Conservation (phyloP, 768 basidiomycete species). For the Trametes coccinea region DNA sequence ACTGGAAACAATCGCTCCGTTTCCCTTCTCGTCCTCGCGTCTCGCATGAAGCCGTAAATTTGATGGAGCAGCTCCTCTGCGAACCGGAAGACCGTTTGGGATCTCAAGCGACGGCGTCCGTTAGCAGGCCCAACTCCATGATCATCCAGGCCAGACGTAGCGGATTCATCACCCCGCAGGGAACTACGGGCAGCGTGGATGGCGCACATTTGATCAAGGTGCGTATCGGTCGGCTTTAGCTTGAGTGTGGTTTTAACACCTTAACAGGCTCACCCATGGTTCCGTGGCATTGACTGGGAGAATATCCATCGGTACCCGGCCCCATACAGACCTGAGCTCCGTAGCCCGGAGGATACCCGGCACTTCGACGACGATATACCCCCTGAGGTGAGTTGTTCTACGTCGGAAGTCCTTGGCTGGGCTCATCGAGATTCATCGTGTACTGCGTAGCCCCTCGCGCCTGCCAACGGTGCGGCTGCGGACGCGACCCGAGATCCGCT, state of each 20-base stretch:
- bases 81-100: slow-evolving; percentile 95
- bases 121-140: slow-evolving; percentile 75
- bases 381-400: slow-evolving; percentile 60
- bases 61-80: slow-evolving; percentile 89
- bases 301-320: slow-evolving; percentile 82
- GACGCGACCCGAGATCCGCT: slow-evolving; percentile 90
- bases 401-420: not conserved
- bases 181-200: slow-evolving; percentile 59
- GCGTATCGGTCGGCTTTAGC: slow-evolving; percentile 18
- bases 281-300: slow-evolving; percentile 87
- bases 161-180: slow-evolving; percentile 56
- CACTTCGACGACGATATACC: slow-evolving; percentile 97
- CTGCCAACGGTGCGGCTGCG: slow-evolving; percentile 80
- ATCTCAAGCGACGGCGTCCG: slow-evolving; percentile 65
- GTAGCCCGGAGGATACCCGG: slow-evolving; percentile 80
- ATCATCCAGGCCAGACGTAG: slow-evolving; percentile 74
- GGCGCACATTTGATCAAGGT: slow-evolving; percentile 93
- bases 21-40: slow-evolving; percentile 85
- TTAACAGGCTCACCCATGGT: slow-evolving; percentile 80
- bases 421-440: not conserved
- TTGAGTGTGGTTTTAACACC: slow-evolving; percentile 4
- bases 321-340: slow-evolving; percentile 87
- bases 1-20: slow-evolving; percentile 87
- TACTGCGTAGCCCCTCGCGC: slow-evolving; percentile 69
- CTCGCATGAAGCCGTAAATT: slow-evolving; percentile 82